Percentiles rank a stretch among this genome's conserved stretches.
phyloP scores from a whole-genome alignment of 495 filamentous ascomycete species.

The Trichoderma virens region DNA sequence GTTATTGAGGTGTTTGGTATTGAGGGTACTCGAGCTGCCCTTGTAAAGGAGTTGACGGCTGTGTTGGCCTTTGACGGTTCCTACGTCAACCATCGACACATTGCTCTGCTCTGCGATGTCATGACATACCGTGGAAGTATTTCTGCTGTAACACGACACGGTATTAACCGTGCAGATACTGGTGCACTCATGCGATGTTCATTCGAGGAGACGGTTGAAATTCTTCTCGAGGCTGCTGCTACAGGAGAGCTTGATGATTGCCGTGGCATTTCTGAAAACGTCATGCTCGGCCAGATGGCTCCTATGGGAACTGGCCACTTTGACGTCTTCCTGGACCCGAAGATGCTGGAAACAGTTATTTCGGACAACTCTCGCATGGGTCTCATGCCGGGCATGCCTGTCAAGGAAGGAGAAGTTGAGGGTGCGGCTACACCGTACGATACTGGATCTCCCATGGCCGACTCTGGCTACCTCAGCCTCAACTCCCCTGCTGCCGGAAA shows the following conservation, averaged over 20 bases:
- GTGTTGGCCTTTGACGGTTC: constrained; percentile 97
- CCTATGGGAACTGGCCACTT: constrained; percentile 94
- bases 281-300: constrained; percentile 95
- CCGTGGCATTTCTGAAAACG: constrained; percentile 94
- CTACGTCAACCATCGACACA: constrained; percentile 97
- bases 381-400: constrained; percentile 65
- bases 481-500: constrained; percentile 69
- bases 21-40: constrained; percentile 77
- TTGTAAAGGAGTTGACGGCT: constrained; percentile 79
- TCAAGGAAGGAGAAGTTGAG: constrained; percentile 64
- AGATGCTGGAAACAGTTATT: constrained; percentile 90
- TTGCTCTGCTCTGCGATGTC: constrained; percentile 92
- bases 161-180: constrained; percentile 96
- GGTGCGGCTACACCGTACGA: constrained; percentile 95
- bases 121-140: constrained; percentile 93
- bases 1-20: constrained; percentile 92
- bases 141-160: constrained; percentile 93
- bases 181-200: constrained; percentile 99
- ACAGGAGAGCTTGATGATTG: constrained; percentile 95
- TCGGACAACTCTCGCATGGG: constrained; percentile 79
- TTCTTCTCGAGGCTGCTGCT: constrained; percentile 88
- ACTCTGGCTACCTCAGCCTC: constrained; percentile 55
- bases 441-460: constrained; percentile 77
- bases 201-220: constrained; percentile 98
- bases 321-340: constrained; percentile 84